Evolutionary conservation across 345 rosid genomes (phyloP).

Genomic region (Litchi chinensis): DNA sequence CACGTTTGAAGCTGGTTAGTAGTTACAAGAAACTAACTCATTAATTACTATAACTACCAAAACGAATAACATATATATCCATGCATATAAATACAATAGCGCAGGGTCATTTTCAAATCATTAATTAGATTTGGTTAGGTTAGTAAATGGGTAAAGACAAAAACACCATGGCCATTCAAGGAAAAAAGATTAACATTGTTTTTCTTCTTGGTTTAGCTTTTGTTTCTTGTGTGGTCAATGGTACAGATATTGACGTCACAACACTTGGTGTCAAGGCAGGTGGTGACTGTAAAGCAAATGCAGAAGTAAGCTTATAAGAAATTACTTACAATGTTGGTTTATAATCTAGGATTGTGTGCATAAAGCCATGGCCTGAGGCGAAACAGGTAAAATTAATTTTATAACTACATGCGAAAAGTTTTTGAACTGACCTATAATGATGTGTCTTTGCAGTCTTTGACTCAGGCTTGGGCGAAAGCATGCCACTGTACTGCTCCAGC

Average conservation of each 20-base stretch:
- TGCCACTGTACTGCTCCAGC: conserved; percentile 45
- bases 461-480: conserved; percentile 56
- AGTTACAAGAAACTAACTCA: no score
- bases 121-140: no score
- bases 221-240: conserved; percentile 42
- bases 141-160: background rate
- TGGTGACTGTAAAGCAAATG: background rate
- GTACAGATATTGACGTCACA: conserved; percentile 46
- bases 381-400: background rate
- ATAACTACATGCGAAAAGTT: background rate
- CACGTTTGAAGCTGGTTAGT: no score
- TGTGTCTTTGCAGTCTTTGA: conserved; percentile 46
- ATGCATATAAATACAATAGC: no score
- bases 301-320: background rate
- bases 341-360: no score
- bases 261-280: conserved; percentile 38
- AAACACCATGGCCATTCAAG: conserved; percentile 41
- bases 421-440: background rate
- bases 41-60: no score
- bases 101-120: no score
- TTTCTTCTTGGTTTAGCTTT: conserved; percentile 28
- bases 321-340: no score
- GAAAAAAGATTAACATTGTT: conserved; percentile 24
- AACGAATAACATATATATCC: no score
- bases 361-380: no score